These are phyloP conservation scores for Alternaria sp. DNA, from an alignment of 2,329 filamentous ascomycete species.

Conservation along the genomic window DNA sequence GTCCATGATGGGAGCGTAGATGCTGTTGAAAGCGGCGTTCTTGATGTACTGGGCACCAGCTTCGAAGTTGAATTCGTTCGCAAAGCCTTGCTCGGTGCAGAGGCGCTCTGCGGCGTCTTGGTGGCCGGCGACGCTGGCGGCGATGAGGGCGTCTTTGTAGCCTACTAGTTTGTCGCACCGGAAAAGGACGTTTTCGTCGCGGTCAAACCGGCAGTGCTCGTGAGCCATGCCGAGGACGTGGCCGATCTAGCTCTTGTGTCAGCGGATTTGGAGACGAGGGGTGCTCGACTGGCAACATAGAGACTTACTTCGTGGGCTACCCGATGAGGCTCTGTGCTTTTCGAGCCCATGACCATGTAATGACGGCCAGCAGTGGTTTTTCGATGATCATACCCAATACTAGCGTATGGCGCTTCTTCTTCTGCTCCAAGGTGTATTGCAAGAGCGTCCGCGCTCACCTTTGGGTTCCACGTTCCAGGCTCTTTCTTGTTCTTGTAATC, in stretches of 20 bases:
- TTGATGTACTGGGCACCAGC: not conserved
- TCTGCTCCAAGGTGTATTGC: not conserved
- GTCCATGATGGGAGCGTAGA: not conserved
- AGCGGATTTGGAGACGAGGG: not conserved
- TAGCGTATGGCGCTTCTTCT: not conserved
- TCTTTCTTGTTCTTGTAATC: not conserved
- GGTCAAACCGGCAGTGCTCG: constrained; percentile 2
- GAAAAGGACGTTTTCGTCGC: constrained; percentile 2
- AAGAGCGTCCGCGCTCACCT: not conserved
- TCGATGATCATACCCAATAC: not conserved
- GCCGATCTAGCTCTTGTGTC: not conserved
- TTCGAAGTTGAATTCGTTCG: not conserved
- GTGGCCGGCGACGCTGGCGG: not conserved
- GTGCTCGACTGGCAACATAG: too few relatives aligned
- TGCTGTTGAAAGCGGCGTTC: not conserved
- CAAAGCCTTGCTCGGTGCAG: not conserved
- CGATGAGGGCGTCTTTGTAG: not conserved
- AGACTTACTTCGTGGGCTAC: constrained; percentile 1
- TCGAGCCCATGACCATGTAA: not conserved
- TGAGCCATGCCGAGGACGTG: constrained; percentile 8
- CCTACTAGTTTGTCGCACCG: not conserved
- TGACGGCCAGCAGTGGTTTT: not conserved
- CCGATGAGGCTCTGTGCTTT: not conserved
- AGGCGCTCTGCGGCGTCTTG: not conserved
- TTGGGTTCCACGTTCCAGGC: not conserved